phyloP scores from a whole-genome alignment of 495 filamentous ascomycete species.

The Mycothermus thermophilus region DNA sequence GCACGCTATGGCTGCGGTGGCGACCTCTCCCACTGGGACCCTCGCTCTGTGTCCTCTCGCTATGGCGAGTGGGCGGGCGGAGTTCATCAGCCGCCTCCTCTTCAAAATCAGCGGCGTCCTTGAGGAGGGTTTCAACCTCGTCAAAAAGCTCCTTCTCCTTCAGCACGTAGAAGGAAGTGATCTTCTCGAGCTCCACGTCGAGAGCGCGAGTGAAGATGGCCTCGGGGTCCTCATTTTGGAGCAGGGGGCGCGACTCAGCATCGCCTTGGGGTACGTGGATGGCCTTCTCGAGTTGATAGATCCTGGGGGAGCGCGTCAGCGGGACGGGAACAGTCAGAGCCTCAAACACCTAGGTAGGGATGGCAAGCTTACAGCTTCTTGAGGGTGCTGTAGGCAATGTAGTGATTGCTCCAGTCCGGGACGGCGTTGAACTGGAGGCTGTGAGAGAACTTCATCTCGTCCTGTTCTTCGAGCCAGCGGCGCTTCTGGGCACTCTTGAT shows the following conservation, averaged over 20 bases:
- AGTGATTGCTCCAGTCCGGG: constrained; percentile 94
- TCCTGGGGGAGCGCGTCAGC: constrained; percentile 36
- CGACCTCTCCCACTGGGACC: constrained; percentile 9
- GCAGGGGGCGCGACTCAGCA: constrained; percentile 71
- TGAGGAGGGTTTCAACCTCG: constrained; percentile 61
- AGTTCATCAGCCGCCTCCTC: constrained; percentile 39
- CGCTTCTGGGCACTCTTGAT: constrained; percentile 35
- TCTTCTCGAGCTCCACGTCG: constrained; percentile 84
- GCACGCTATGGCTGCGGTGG: constrained; percentile 21
- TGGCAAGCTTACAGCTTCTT: constrained; percentile 76
- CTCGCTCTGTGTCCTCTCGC: constrained; percentile 1
- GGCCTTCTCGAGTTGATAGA: constrained; percentile 83
- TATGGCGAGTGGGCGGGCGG: constrained; percentile 18
- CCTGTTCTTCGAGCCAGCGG: constrained; percentile 43
- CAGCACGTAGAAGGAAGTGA: constrained; percentile 72
- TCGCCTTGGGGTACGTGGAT: constrained; percentile 47
- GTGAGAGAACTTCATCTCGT: constrained; percentile 99
- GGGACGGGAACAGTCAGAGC: neutral
- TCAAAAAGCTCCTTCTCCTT: constrained; percentile 78
- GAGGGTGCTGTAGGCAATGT: constrained; percentile 94
- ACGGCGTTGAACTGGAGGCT: constrained; percentile 99
- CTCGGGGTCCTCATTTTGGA: constrained; percentile 60
- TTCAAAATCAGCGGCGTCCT: constrained; percentile 60
- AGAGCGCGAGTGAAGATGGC: constrained; percentile 62
- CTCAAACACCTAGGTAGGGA: neutral